A percentile compares a stretch with the other conserved stretches of the same genome.
Evolutionary conservation across 495 filamentous ascomycete species (phyloP).

Genomic region (Lasiosphaeria hispida): DNA sequence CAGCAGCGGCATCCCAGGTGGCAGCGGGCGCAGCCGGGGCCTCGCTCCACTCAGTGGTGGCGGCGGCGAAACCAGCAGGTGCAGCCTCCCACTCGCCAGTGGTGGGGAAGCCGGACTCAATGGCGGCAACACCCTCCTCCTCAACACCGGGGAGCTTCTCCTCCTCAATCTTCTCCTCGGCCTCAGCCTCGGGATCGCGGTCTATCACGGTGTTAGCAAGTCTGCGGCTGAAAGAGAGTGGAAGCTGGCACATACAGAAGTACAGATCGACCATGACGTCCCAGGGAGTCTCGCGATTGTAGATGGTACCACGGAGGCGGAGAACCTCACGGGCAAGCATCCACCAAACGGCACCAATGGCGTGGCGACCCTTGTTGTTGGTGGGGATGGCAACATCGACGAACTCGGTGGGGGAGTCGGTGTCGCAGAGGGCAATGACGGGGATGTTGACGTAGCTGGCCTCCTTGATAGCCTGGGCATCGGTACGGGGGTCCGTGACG

Average conservation of each 20-base stretch:
- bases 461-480: slow-evolving; percentile 99
- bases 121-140: slow-evolving; percentile 74
- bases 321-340: slow-evolving; percentile 99
- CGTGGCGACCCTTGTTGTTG: slow-evolving; percentile 99
- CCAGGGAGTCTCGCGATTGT: slow-evolving; percentile 92
- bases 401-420: slow-evolving; percentile 98
- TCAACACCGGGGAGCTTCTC: slow-evolving; percentile 74
- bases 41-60: slow-evolving; percentile 46
- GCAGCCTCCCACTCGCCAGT: slow-evolving; percentile 70
- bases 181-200: slow-evolving; percentile 98
- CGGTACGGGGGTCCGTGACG: slow-evolving; percentile 98
- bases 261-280: slow-evolving; percentile 99
- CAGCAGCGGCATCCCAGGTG: slow-evolving; percentile 66
- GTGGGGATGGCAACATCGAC: slow-evolving; percentile 99
- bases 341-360: slow-evolving; percentile 99
- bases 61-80: slow-evolving; percentile 60
- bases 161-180: slow-evolving; percentile 79
- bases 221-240: background rate
- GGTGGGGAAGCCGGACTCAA: slow-evolving; percentile 69
- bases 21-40: slow-evolving; percentile 51
- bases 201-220: slow-evolving; percentile 45
- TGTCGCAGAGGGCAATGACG: slow-evolving; percentile 97
- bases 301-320: slow-evolving; percentile 92
- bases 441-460: slow-evolving; percentile 99
- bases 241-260: slow-evolving; percentile 64